These are phyloP conservation scores for Syncephalastrum monosporum DNA, from an alignment of 371 early-diverging fungal genomes.

Conservation along the genomic window DNA sequence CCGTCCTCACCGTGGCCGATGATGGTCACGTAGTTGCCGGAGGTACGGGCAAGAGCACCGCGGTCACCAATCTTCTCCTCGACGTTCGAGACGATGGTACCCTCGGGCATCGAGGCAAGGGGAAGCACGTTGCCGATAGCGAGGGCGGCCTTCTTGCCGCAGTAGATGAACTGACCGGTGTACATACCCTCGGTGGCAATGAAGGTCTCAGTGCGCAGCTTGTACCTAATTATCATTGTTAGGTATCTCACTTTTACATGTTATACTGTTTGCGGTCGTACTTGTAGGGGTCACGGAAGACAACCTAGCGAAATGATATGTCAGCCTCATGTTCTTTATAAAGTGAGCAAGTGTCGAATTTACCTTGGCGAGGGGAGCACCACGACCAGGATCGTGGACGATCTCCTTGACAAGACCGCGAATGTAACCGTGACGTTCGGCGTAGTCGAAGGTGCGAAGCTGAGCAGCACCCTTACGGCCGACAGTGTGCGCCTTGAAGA, in stretches of 20 bases:
- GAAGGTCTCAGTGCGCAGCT: conserved; percentile 90
- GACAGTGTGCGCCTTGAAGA: conserved; percentile 97
- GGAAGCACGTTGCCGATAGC: conserved; percentile 97
- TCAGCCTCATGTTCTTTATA: background rate
- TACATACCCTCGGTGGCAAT: conserved; percentile 99
- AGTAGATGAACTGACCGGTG: conserved; percentile 99
- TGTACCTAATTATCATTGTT: conserved; percentile 61
- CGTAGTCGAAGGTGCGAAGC: conserved; percentile 90
- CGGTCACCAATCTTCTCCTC: conserved; percentile 98
- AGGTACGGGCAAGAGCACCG: conserved; percentile 96
- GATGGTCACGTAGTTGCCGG: conserved; percentile 98
- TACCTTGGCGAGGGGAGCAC: conserved; percentile 99
- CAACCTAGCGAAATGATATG: conserved; percentile 26
- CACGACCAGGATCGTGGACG: conserved; percentile 99
- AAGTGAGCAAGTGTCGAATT: conserved; percentile 4
- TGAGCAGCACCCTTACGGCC: conserved; percentile 97
- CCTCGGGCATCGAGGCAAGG: conserved; percentile 97
- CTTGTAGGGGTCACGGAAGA: conserved; percentile 56
- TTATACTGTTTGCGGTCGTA: background rate
- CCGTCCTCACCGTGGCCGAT: conserved; percentile 99
- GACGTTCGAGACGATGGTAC: conserved; percentile 98
- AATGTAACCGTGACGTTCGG: conserved; percentile 97
- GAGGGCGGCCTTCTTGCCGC: conserved; percentile 98
- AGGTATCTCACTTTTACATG: too few relatives aligned
- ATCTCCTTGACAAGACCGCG: conserved; percentile 98